A percentile compares a stretch with the other conserved stretches of the same genome.
These are phyloP conservation scores for Phaffia australis DNA, from an alignment of 768 basidiomycete species.

Conservation along the genomic window DNA sequence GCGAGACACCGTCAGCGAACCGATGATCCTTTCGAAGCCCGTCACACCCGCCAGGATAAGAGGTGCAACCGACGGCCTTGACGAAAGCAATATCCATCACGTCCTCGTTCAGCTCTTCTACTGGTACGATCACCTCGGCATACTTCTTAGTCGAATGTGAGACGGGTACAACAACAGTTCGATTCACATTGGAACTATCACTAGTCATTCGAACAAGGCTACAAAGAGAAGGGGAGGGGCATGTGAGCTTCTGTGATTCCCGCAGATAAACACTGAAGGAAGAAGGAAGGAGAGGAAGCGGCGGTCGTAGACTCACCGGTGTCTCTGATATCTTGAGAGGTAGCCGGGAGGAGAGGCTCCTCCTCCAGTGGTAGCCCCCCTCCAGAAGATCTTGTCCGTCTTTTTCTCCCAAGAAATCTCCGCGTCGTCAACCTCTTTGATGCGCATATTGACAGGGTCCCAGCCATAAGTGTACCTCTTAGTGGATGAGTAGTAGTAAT, in stretches of 20 bases:
- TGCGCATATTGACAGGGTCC: conserved; percentile 62
- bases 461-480: conserved; percentile 79
- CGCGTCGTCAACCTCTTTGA: conserved; percentile 70
- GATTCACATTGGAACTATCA: conserved; percentile 45
- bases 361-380: conserved; percentile 92
- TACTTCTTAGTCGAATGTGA: conserved; percentile 51
- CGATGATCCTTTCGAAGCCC: conserved; percentile 56
- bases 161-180: conserved; percentile 59
- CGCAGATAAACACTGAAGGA: conserved; percentile 11
- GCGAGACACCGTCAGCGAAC: conserved; percentile 61
- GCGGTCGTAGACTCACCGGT: conserved; percentile 48
- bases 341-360: conserved; percentile 79
- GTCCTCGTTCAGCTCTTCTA: conserved; percentile 56
- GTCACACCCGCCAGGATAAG: conserved; percentile 61
- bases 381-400: conserved; percentile 76
- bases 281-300: not conserved
- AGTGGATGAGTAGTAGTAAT: conserved; percentile 85
- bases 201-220: conserved; percentile 72
- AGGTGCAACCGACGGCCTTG: conserved; percentile 55
- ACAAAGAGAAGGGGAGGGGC: not conserved
- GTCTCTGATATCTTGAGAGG: conserved; percentile 69
- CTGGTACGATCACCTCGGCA: conserved; percentile 49
- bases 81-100: conserved; percentile 85
- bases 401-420: conserved; percentile 83
- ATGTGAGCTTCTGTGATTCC: not conserved